Evolutionary conservation across 495 filamentous ascomycete genomes (phyloP).

Genomic region (Cenococcum geophilum): DNA sequence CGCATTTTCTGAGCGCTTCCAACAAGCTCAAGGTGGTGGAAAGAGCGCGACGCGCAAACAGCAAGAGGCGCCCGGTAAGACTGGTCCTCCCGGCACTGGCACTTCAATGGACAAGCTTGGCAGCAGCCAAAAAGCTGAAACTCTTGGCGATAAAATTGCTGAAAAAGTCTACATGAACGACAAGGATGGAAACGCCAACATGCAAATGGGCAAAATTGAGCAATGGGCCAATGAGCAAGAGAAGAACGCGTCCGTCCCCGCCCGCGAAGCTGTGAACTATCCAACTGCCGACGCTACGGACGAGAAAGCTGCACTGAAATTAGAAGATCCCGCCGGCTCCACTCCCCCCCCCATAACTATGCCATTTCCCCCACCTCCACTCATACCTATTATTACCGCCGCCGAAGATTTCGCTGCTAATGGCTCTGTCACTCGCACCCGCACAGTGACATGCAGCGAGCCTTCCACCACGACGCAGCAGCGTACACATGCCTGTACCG

Average conservation of each 20-base stretch:
- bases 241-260: conserved; percentile 7
- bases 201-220: conserved; percentile 39
- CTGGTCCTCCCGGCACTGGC: conserved; percentile 33
- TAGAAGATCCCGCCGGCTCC: conserved; percentile 14
- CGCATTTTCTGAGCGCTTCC: conserved; percentile 72
- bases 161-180: conserved; percentile 34
- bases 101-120: conserved; percentile 14
- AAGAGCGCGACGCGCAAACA: conserved; percentile 34
- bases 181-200: conserved; percentile 39
- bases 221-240: conserved; percentile 39
- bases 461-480: conserved; percentile 6
- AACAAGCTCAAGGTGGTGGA: conserved; percentile 48
- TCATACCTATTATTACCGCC: conserved; percentile 10
- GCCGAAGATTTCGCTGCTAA: conserved; percentile 20
- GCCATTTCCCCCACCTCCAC: conserved; percentile 19
- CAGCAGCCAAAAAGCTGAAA: conserved; percentile 15
- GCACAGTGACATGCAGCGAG: conserved; percentile 27
- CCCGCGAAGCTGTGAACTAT: conserved; percentile 5
- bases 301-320: conserved; percentile 38
- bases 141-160: conserved; percentile 25
- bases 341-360: not conserved
- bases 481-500: conserved; percentile 28
- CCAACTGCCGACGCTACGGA: conserved; percentile 27
- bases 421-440: conserved; percentile 10
- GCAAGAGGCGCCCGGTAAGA: conserved; percentile 24